phyloP scores from a whole-genome alignment of 306 rosid genomes.

The Echinosophora koreensis region DNA sequence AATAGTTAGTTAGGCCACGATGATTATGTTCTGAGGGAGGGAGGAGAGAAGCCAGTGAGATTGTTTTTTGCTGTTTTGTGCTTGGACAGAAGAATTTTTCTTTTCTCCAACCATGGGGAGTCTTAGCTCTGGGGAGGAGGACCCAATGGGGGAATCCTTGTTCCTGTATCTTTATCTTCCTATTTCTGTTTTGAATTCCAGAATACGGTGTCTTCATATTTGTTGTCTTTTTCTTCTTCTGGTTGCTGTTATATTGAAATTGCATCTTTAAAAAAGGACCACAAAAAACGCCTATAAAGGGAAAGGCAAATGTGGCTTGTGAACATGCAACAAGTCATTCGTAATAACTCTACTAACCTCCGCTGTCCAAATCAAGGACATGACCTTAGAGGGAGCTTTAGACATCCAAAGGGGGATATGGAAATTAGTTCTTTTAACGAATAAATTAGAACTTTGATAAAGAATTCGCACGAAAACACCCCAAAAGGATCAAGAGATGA shows the following conservation, averaged over 20 bases:
- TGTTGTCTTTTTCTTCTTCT: not conserved
- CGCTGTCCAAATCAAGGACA: not conserved
- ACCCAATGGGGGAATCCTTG: not conserved
- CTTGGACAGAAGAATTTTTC: not conserved
- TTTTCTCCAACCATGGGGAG: not conserved
- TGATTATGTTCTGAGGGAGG: not conserved
- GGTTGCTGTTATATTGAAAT: not conserved
- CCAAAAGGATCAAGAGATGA: not conserved
- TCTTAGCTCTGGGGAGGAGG: not conserved
- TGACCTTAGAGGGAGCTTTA: not conserved
- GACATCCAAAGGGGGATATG: not conserved
- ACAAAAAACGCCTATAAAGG: not conserved
- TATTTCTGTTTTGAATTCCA: not conserved
- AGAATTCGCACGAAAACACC: not conserved
- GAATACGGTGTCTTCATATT: not conserved
- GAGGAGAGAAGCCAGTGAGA: not conserved
- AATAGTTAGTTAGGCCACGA: not conserved
- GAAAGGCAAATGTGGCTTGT: not conserved
- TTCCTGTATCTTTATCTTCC: not conserved
- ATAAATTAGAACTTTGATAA: not conserved
- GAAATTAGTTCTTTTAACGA: conserved; percentile 1
- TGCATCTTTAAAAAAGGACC: not conserved
- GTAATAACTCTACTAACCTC: not conserved
- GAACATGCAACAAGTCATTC: not conserved
- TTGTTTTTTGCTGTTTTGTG: not conserved